A percentile compares a stretch with the other conserved stretches of the same genome.
These are phyloP conservation scores for Ehretia macrophylla DNA, from an alignment of 257 asterid genomes.

Conservation along the genomic window DNA sequence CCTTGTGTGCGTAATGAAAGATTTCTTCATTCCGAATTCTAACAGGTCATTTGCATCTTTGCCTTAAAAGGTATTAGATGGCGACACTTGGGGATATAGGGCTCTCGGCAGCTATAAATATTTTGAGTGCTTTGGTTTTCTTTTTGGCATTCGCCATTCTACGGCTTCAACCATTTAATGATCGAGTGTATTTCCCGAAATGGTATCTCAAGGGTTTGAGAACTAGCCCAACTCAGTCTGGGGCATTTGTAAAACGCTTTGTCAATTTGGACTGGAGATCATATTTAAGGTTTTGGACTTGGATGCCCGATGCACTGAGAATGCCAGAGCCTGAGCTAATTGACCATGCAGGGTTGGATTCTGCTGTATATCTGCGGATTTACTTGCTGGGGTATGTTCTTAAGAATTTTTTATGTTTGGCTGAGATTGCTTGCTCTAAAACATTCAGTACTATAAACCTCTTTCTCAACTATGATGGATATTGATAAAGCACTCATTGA, in stretches of 20 bases:
- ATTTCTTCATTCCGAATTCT: background rate
- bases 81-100: constrained; percentile 85
- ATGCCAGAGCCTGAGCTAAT: constrained; percentile 97
- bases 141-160: constrained; percentile 72
- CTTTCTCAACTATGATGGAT: background rate
- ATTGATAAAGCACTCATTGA: background rate
- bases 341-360: constrained; percentile 95
- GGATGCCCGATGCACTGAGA: constrained; percentile 94
- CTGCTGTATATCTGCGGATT: constrained; percentile 82
- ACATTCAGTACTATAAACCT: background rate
- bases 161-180: constrained; percentile 92
- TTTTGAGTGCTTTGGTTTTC: constrained; percentile 61
- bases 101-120: constrained; percentile 86
- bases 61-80: constrained; percentile 43
- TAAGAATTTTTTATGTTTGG: background rate
- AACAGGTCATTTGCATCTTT: constrained; percentile 15
- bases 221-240: constrained; percentile 67
- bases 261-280: constrained; percentile 93
- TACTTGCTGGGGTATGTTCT: constrained; percentile 80
- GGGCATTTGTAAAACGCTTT: constrained; percentile 49
- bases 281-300: constrained; percentile 71
- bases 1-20: background rate
- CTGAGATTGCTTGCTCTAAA: background rate
- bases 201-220: constrained; percentile 97
- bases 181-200: constrained; percentile 92